Base-by-base conservation (phyloP, 2,329 filamentous ascomycete genomes). In the Trichoderma breve region DNA sequence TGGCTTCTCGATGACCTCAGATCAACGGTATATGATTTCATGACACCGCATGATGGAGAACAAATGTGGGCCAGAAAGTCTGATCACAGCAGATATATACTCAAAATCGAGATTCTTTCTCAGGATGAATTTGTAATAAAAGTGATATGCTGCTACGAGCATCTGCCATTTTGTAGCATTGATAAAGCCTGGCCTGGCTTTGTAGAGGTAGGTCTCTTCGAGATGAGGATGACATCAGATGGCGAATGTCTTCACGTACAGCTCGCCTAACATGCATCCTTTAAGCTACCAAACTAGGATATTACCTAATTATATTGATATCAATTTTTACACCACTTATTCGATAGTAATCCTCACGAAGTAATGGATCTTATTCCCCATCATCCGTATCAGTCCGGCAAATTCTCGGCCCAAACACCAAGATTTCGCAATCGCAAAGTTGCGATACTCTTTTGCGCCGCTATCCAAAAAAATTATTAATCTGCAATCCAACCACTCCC, bases 1-100 rank as follows among this genome's bases (percentile, higher is more conserved):
- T 39, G 36, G 36, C 36, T 39, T 18, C 36, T 39, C 36, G 36
- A 39, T 39, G 36, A 39, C 36, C 36, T 39, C 36, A 39, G 43
- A 47, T 11, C 24, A 57, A 36, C n/a, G 43, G n/a, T 15, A 18
- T 63, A 73, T 73, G 72, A 73, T 70, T 72, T 73, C 72, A 73
- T 72, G 32, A 63, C 18, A 63, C 6, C 67, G 53, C 67, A 63
- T 15, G n/a, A 28, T 21, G 58, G 43, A n/a, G 43, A 21, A 62
- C 3, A 70, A 55, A 18, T 70, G 58, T 63, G 58, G 67, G 39
- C 15, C 43, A 55, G 14, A n/a, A 39, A 14, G 6, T n/a, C n/a
- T 8, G 12, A 15, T 61, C 6, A n/a, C 26, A 61, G 30, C 36
- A 28, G 4, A 34, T 2, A 32, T 1, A 6, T 4, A 26, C 32